Evolutionary conservation across 495 filamentous ascomycete species (phyloP).

Genomic region (Tuber magnatum): DNA sequence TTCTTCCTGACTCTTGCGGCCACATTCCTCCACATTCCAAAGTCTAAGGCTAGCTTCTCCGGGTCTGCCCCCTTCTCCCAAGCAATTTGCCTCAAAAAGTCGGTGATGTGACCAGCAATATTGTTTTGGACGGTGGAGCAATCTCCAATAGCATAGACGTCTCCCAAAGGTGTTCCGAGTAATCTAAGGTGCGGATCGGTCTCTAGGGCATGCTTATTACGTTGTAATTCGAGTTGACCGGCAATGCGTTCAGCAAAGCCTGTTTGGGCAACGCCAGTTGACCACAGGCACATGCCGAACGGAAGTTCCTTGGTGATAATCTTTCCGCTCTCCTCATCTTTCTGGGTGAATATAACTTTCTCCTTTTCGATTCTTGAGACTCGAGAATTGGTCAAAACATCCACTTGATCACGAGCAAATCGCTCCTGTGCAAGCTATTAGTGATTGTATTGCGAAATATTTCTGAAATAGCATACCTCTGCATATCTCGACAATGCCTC

Average conservation of each 20-base stretch:
- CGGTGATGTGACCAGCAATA: conserved; percentile 73
- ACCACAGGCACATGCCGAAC: conserved; percentile 96
- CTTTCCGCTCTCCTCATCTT: conserved; percentile 58
- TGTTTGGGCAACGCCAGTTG: conserved; percentile 87
- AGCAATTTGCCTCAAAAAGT: conserved; percentile 79
- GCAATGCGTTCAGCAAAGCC: conserved; percentile 69
- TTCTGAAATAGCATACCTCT: conserved; percentile 49
- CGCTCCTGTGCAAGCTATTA: conserved; percentile 46
- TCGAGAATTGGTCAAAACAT: conserved; percentile 81
- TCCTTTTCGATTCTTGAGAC: conserved; percentile 82
- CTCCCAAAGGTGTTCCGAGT: conserved; percentile 82
- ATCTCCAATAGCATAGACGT: conserved; percentile 97
- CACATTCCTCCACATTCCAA: conserved; percentile 77
- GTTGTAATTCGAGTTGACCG: conserved; percentile 62
- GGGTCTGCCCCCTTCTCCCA: conserved; percentile 89
- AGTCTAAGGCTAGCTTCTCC: conserved; percentile 70
- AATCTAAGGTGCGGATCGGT: conserved; percentile 92
- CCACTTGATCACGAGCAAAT: conserved; percentile 83
- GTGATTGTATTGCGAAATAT: not conserved
- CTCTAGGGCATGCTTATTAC: conserved; percentile 84
- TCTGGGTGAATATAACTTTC: conserved; percentile 80
- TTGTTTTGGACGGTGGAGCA: conserved; percentile 97
- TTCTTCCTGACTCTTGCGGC: conserved; percentile 73
- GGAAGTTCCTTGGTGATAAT: conserved; percentile 83
- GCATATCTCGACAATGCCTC: conserved; percentile 88